Conservation (phyloP, 805 yeast species). For the Lipomyces chichibuensis region DNA sequence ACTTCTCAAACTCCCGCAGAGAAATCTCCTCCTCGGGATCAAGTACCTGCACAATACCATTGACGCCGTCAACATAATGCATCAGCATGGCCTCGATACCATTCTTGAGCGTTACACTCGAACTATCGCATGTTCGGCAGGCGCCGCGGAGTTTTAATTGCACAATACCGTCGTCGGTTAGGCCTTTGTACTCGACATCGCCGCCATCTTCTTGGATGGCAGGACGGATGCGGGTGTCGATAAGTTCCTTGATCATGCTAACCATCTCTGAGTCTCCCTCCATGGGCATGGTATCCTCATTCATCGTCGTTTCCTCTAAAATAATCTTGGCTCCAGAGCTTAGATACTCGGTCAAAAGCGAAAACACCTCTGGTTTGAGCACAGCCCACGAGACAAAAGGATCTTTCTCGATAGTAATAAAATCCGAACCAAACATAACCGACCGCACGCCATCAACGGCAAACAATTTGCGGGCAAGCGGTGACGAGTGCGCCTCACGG, state of each 20-base stretch:
- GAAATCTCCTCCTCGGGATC: conserved; percentile 80
- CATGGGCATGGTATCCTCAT: conserved; percentile 49
- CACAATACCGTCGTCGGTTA: conserved; percentile 86
- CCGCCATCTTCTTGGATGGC: conserved; percentile 99
- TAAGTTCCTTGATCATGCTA: conserved; percentile 85
- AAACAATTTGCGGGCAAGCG: conserved; percentile 74
- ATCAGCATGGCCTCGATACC: conserved; percentile 98
- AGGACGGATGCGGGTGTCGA: conserved; percentile 93
- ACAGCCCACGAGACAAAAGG: conserved; percentile 68
- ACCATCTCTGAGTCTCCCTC: conserved; percentile 82
- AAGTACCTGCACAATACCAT: conserved; percentile 81
- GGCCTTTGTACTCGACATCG: conserved; percentile 85
- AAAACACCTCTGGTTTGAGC: conserved; percentile 63
- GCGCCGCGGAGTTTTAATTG: conserved; percentile 91
- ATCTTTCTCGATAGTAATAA: conserved; percentile 76
- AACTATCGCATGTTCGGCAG: conserved; percentile 88
- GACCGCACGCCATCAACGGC: conserved; percentile 74
- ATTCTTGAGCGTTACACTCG: conserved; percentile 87
- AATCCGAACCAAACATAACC: conserved; percentile 79
- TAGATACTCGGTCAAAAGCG: conserved; percentile 52
- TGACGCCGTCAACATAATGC: conserved; percentile 95
- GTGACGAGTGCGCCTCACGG: conserved; percentile 74
- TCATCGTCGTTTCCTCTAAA: conserved; percentile 43
- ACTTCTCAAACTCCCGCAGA: conserved; percentile 77
- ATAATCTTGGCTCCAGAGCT: conserved; percentile 55